A percentile compares a stretch with the other conserved stretches of the same genome.
phyloP scores from a whole-genome alignment of 1,284 basidiomycete genomes.

The Rhodotorula sp. region DNA sequence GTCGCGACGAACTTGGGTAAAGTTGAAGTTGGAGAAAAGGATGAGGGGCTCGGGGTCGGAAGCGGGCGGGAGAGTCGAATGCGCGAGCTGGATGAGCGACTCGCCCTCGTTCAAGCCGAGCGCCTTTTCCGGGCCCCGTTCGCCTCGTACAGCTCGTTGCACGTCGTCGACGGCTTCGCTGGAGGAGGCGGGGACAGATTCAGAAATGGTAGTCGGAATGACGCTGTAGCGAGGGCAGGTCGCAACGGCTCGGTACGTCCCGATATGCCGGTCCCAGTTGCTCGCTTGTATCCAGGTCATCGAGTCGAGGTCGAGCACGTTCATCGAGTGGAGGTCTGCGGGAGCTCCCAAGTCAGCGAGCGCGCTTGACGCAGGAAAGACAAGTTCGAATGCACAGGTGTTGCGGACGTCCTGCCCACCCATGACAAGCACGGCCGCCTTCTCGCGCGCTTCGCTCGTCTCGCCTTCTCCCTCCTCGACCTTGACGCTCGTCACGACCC shows the following conservation, averaged over 20 bases:
- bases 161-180: neutral
- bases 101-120: conserved; percentile 10
- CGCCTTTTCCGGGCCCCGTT: neutral
- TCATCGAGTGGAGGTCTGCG: conserved; percentile 79
- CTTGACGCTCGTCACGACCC: conserved; percentile 45
- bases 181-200: neutral
- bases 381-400: conserved; percentile 40
- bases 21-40: conserved; percentile 85
- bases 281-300: conserved; percentile 74
- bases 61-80: conserved; percentile 41
- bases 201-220: conserved; percentile 59
- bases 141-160: neutral
- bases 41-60: conserved; percentile 52
- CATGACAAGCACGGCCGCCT: conserved; percentile 63
- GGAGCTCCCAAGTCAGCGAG: neutral
- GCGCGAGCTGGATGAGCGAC: conserved; percentile 12
- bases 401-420: conserved; percentile 78
- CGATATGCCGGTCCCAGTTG: conserved; percentile 82
- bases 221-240: conserved; percentile 56
- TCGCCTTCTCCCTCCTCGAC: neutral
- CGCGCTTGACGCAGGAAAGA: conserved; percentile 5
- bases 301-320: conserved; percentile 72
- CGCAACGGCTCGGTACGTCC: conserved; percentile 86
- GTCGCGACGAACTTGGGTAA: conserved; percentile 71
- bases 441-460: conserved; percentile 4